Conservation (phyloP, 306 rosid genomes). For the Albizia julibrissin region DNA sequence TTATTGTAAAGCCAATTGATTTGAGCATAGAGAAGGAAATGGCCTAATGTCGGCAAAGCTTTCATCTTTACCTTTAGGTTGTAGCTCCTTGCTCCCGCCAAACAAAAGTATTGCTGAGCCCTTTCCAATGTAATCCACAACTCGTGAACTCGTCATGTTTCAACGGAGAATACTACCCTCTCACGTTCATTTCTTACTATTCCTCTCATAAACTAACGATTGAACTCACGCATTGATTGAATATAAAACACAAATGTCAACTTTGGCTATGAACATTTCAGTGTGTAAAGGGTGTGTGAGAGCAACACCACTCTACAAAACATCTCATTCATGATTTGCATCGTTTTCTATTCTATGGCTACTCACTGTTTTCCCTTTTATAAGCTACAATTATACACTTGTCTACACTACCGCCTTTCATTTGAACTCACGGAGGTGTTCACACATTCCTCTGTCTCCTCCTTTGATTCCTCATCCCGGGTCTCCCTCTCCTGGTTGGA, state of each 20-base stretch:
- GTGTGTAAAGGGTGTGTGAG: not conserved
- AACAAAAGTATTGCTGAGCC: slow-evolving; percentile 4
- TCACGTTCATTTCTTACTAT: not conserved
- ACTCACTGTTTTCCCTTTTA: slow-evolving; percentile 17
- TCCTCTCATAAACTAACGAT: not conserved
- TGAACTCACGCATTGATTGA: not conserved
- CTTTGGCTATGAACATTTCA: not conserved
- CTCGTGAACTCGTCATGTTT: not conserved
- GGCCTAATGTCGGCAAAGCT: not conserved
- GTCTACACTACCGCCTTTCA: slow-evolving; percentile 22
- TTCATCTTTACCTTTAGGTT: not conserved
- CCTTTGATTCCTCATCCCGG: slow-evolving; percentile 15
- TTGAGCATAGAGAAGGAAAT: slow-evolving; percentile 19
- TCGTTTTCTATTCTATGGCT: slow-evolving; percentile 21
- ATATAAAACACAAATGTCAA: not conserved
- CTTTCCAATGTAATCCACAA: not conserved
- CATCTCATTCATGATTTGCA: slow-evolving; percentile 36
- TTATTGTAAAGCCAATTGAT: slow-evolving; percentile 10
- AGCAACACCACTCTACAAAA: slow-evolving; percentile 7
- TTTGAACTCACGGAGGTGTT: slow-evolving; percentile 28
- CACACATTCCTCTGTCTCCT: slow-evolving; percentile 20
- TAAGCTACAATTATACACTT: slow-evolving; percentile 36
- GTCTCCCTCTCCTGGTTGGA: slow-evolving; percentile 20
- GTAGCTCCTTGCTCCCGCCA: not conserved
- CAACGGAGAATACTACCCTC: not conserved